Evolutionary conservation across 208 protist genomes (phyloP).

Genomic region (Trypanosoma melophagium): DNA sequence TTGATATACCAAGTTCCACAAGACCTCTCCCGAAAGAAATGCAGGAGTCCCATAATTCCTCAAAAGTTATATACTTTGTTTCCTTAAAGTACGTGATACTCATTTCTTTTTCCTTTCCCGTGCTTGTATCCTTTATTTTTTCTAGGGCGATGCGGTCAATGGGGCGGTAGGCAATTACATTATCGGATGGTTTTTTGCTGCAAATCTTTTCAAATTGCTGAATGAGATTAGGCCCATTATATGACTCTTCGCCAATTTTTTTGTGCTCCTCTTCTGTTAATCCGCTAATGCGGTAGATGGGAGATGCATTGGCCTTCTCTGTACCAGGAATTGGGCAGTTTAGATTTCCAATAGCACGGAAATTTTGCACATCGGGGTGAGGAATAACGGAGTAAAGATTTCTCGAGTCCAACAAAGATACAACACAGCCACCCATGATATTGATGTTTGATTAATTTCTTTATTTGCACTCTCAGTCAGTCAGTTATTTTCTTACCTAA

Average conservation of each 20-base stretch:
- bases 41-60: constrained; percentile 39
- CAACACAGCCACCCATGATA: constrained; percentile 51
- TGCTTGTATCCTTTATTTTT: constrained; percentile 20
- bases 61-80: constrained; percentile 32
- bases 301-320: constrained; percentile 28
- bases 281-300: constrained; percentile 49
- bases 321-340: constrained; percentile 30
- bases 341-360: constrained; percentile 34
- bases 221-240: constrained; percentile 27
- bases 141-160: constrained; percentile 30
- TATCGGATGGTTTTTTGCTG: constrained; percentile 9
- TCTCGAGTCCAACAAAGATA: constrained; percentile 35
- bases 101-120: constrained; percentile 35
- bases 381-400: constrained; percentile 33
- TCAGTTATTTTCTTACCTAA: no score
- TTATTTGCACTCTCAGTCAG: background rate
- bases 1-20: constrained; percentile 39
- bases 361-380: constrained; percentile 35
- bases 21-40: constrained; percentile 54
- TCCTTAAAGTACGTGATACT: constrained; percentile 51
- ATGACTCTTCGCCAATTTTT: constrained; percentile 17
- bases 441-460: background rate
- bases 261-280: constrained; percentile 30
- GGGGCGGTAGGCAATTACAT: constrained; percentile 43
- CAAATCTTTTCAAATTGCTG: constrained; percentile 30